phyloP scores from a whole-genome alignment of 805 yeast species.

The Candida endomychidarum region DNA sequence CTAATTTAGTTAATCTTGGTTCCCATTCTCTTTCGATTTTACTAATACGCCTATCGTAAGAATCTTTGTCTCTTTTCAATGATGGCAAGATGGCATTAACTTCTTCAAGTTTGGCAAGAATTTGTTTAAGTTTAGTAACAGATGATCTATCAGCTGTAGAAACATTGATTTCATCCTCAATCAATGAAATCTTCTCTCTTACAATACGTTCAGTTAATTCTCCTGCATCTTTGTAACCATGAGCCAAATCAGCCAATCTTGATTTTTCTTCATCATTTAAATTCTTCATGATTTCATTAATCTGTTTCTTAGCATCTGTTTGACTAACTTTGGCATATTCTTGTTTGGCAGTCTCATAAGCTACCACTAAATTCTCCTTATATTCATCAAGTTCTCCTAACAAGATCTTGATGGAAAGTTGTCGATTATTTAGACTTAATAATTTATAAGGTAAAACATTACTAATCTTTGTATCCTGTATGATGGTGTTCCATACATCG shows the following conservation, averaged over 20 bases:
- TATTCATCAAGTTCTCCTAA: conserved; percentile 26
- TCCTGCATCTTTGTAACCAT: conserved; percentile 30
- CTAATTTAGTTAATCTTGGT: conserved; percentile 53
- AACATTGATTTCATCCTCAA: conserved; percentile 47
- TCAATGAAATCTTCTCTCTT: conserved; percentile 38
- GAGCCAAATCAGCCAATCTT: conserved; percentile 40
- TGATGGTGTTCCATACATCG: not conserved
- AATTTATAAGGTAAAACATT: conserved; percentile 16
- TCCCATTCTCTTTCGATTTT: conserved; percentile 55
- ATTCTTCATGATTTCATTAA: conserved; percentile 31
- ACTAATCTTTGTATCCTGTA: not conserved
- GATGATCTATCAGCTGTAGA: conserved; percentile 37
- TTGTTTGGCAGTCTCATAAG: conserved; percentile 33
- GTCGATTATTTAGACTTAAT: conserved; percentile 21
- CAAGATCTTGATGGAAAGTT: conserved; percentile 23
- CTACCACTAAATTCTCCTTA: conserved; percentile 25
- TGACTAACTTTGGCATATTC: conserved; percentile 37
- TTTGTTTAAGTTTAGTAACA: conserved; percentile 38
- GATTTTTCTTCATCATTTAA: conserved; percentile 42
- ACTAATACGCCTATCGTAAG: conserved; percentile 36
- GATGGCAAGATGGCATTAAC: conserved; percentile 41
- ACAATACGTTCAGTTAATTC: conserved; percentile 41
- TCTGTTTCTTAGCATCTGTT: conserved; percentile 39
- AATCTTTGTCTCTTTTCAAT: conserved; percentile 22
- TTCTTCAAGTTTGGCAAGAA: conserved; percentile 31